Conservation (phyloP, 2,329 filamentous ascomycete genomes). For the Aureobasidium sp. region DNA sequence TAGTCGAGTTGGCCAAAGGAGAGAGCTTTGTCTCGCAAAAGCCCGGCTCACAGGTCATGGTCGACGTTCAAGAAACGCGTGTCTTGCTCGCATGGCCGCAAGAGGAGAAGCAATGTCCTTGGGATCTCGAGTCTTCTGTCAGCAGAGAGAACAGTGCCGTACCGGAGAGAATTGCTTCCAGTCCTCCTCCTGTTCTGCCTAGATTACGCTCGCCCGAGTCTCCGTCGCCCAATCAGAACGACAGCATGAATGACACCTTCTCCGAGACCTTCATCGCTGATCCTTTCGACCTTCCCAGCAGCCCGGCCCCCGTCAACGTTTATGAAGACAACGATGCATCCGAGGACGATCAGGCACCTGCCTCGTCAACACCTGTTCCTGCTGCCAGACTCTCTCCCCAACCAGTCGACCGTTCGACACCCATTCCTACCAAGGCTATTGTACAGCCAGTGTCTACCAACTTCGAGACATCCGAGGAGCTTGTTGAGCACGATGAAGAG, state of each 20-base stretch:
- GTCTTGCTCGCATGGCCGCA: conserved; percentile 85
- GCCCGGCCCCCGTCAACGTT: conserved; percentile 52
- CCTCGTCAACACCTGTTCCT: conserved; percentile 16
- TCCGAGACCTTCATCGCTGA: conserved; percentile 38
- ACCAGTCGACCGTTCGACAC: background rate
- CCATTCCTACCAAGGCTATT: background rate
- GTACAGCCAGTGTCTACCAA: conserved; percentile 3
- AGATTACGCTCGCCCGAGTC: conserved; percentile 71
- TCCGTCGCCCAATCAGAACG: conserved; percentile 50
- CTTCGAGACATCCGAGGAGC: conserved; percentile 47
- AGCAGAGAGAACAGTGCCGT: conserved; percentile 6
- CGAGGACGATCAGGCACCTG: conserved; percentile 41
- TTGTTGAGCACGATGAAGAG: conserved; percentile 80
- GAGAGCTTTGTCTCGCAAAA: conserved; percentile 88
- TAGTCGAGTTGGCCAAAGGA: conserved; percentile 79
- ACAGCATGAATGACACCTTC: conserved; percentile 28
- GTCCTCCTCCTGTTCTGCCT: conserved; percentile 54
- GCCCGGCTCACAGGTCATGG: conserved; percentile 80
- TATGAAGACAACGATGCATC: conserved; percentile 60
- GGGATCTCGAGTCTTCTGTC: conserved; percentile 3
- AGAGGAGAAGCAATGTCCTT: conserved; percentile 15
- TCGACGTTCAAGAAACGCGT: conserved; percentile 88
- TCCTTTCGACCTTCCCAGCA: conserved; percentile 35
- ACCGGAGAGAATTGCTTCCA: conserved; percentile 44
- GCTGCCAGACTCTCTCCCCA: background rate